Evolutionary conservation across 805 yeast species (phyloP), one percentile per base, ranked within the genome.

Genomic region (Lipomyces lipofer): DNA sequence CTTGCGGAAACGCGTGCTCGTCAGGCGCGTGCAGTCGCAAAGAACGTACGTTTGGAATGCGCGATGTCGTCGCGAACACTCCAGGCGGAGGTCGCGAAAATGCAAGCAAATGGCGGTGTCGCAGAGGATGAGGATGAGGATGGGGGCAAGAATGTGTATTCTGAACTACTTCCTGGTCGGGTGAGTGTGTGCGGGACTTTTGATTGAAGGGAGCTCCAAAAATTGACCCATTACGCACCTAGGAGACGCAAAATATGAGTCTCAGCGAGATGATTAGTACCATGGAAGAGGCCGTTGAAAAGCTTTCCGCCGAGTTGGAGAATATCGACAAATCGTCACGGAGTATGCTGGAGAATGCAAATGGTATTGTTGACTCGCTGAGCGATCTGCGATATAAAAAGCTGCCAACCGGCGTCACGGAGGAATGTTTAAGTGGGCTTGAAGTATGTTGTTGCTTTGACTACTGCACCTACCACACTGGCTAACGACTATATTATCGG

Each of bases 301-400:
- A 22, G 10, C 28, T 56, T 13, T 21, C 33, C 10, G 24, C 10
- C 30, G 51, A 47, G 42, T 35, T 51, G 1, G 48, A 44, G 7
- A 43, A 17, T 3, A n/a, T 56, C 12, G 52, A 52, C 12, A 30
- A 28, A 17, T 27, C 17, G 7, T 30, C 49, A 19, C 36, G 24
- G 6, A 28, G 42, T 4, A 22, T 29, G 38, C 21, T 49, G 33
- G 43, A 29, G n/a, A 43, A 39, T n/a, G 27, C 47, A 13, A 24
- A 45, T 22, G 33, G 42, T 4, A 36, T 52, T 19, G 45, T 47
- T 21, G 61, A 57, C 29, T 42, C 54, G 4, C 43, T 58, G 9
- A 58, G 62, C 30, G 62, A 58, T 19, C 40, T 58, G 49, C 48
- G 49, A 38, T 58, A 58, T 33, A 47, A 47, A 9, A 48, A 52